These are phyloP conservation scores for Debaryomyces prosopidis DNA, from an alignment of 805 yeast species.

Conservation along the genomic window DNA sequence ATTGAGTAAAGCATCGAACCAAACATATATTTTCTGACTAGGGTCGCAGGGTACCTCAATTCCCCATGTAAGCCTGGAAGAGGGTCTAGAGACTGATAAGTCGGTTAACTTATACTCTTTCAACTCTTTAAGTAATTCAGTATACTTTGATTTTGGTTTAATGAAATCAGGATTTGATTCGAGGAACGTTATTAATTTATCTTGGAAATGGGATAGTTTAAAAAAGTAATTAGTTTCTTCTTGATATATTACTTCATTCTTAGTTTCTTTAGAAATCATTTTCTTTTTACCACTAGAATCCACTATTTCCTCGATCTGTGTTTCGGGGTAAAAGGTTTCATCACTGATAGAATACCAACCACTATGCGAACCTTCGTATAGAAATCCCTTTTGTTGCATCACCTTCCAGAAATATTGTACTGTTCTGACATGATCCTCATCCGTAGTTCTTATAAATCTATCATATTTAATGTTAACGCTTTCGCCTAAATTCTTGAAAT, in stretches of 20 bases:
- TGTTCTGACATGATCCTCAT: slow-evolving; percentile 66
- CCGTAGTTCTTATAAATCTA: slow-evolving; percentile 90
- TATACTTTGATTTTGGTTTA: slow-evolving; percentile 59
- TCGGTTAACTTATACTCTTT: slow-evolving; percentile 52
- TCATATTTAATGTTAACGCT: slow-evolving; percentile 59
- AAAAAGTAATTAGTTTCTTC: slow-evolving; percentile 88
- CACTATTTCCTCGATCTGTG: slow-evolving; percentile 54
- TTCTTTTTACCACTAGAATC: slow-evolving; percentile 27
- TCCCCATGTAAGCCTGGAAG: slow-evolving; percentile 82
- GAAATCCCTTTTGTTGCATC: slow-evolving; percentile 59
- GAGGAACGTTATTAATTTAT: slow-evolving; percentile 49
- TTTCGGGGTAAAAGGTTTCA: slow-evolving; percentile 88
- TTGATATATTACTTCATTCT: slow-evolving; percentile 71
- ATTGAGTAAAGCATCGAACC: slow-evolving; percentile 94
- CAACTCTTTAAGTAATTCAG: slow-evolving; percentile 59
- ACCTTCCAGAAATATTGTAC: slow-evolving; percentile 71
- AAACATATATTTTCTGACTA: slow-evolving; percentile 83
- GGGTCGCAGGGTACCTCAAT: slow-evolving; percentile 81
- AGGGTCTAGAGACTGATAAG: slow-evolving; percentile 85
- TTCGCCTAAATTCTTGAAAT: slow-evolving; percentile 66
- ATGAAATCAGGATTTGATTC: slow-evolving; percentile 58
- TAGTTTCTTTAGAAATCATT: slow-evolving; percentile 64
- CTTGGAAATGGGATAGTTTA: slow-evolving; percentile 61
- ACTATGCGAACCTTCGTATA: slow-evolving; percentile 78
- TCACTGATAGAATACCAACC: slow-evolving; percentile 97